Conservation (phyloP, 768 basidiomycete species). For the Collybia sp. region DNA sequence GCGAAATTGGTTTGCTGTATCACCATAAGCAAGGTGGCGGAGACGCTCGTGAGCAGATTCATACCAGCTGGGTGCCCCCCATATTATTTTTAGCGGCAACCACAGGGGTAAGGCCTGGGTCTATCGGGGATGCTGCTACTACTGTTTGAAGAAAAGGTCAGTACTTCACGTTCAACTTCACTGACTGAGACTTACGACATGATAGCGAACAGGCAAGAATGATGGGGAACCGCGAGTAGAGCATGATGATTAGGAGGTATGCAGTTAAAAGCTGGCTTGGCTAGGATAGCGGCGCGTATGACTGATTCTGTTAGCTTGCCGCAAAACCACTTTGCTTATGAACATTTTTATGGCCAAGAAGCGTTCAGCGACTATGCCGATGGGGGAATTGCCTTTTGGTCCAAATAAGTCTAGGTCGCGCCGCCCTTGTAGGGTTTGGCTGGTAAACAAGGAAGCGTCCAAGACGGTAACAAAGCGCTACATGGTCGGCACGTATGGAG, state of each 20-base stretch:
- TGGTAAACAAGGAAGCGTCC: background rate
- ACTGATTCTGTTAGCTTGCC: too few species aligned
- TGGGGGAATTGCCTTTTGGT: background rate
- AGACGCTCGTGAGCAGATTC: background rate
- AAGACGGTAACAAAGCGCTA: background rate
- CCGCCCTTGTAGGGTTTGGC: too few species aligned
- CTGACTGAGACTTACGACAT: background rate
- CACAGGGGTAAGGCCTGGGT: constrained; percentile 14
- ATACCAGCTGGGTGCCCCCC: constrained; percentile 9
- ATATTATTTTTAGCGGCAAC: constrained; percentile 21
- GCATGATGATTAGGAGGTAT: background rate
- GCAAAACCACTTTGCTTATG: background rate
- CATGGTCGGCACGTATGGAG: background rate
- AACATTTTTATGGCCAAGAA: background rate
- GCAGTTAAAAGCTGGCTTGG: too few species aligned
- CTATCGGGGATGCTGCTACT: constrained; percentile 15
- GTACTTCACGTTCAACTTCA: background rate
- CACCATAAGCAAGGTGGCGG: background rate
- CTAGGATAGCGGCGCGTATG: too few species aligned
- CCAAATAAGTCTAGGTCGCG: too few species aligned
- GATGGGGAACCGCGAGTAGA: background rate
- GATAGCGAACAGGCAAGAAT: background rate
- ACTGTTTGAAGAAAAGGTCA: constrained; percentile 3
- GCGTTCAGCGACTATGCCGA: background rate
- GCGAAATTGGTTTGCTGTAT: constrained; percentile 4